Base-by-base conservation (phyloP, 495 filamentous ascomycete genomes). In the Penicillium cinerascens region DNA sequence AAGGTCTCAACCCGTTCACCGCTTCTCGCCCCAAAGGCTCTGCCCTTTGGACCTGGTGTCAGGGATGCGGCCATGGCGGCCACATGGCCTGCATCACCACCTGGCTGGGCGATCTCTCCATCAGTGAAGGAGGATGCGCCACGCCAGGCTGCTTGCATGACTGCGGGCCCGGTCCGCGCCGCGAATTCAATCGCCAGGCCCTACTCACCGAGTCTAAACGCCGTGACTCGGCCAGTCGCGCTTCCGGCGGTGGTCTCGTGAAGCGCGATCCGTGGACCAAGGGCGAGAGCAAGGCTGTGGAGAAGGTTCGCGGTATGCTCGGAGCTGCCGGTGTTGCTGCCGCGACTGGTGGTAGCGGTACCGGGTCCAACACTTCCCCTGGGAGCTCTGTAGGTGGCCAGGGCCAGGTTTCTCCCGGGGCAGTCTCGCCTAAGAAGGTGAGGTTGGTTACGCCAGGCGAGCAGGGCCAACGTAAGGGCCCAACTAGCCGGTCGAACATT, bases 41-140 rank as follows among this genome's bases (percentile, higher is more conserved):
- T 21, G 59, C 62, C 17, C 61, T 81, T 9, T 91, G 86, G 87
- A 82, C 77, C 60, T 86, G 81, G 74, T 92, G 88, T 54, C 82
- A 86, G 49, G 80, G 82, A 37, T 92, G 88, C 52, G 83, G 82
- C 17, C 88, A 92, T 55, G 87, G 87, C 41, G 87, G 87, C 6
- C 88, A 92, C 65, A 66, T 80, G 1, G 78, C 77, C 20, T 92
- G 88, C 56, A 76, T 91, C 42, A 74, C 75, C 42, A 78, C 74
- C 4, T 92, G 87, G 87, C 82, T 87, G 45, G 65, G 66, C 40
- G 79, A 79, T 36, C 51, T 67, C 16, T 71, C 75, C 15, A 75
- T 76, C 20, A 83, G 78, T 50, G 85, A 85, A 51, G 87, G 87
- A n/a, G 84, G 76, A 42, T 92, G 88, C 61, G 84, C 88, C 15